Evolutionary conservation across 1,284 basidiomycete genomes (phyloP), one percentile per base, ranked within the genome.

Genomic region (Exobasidium rhododendri): DNA sequence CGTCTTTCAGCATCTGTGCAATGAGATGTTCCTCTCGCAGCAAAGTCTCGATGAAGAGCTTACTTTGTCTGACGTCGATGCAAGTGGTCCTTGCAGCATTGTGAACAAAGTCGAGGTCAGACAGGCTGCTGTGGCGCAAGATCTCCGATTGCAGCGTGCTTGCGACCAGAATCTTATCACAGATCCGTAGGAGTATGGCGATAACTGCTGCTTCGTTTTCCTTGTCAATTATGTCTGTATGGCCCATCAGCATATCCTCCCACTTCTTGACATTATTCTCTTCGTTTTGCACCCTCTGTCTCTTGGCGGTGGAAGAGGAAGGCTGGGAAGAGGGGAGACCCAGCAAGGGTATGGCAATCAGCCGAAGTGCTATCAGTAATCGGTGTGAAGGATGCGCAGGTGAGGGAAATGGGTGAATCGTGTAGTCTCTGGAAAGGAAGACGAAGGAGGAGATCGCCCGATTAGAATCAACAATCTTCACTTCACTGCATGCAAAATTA

Each of bases 341-440:
- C n/a, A n/a, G 64, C 59, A 1, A 47, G n/a, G 61, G 56, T n/a
- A 77, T 35, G 3, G 66, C 65, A 2, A 71, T 49, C 0, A 76
- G 67, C 14, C 74, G 62, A 2, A 76, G 58, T 6, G 75, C 74
- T 6, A 64, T 62, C 0, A 74, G 58, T 24, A 77, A 65, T 6
- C 75, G 65, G 59, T 77, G 70, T 20, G 71, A 73, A 3, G 74
- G 73, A 65, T 77, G 75, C 1, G 75, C 72, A 5, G 75, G 72
- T 17, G 57, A 58, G 0, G 74, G 73, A 17, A 49, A 61, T 1
- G 74, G 70, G 44, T 77, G 75, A 6, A 76, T 31, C 0, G 75
- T 70, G 26, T 68, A 76, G 35, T 77, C 75, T 5, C 65, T n/a
- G n/a, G n/a, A n/a, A n/a, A n/a, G n/a, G 58, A 49, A n/a, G 4